These are phyloP conservation scores for Metschnikowia kofuensis DNA, from an alignment of 805 yeast genomes.

Conservation along the genomic window DNA sequence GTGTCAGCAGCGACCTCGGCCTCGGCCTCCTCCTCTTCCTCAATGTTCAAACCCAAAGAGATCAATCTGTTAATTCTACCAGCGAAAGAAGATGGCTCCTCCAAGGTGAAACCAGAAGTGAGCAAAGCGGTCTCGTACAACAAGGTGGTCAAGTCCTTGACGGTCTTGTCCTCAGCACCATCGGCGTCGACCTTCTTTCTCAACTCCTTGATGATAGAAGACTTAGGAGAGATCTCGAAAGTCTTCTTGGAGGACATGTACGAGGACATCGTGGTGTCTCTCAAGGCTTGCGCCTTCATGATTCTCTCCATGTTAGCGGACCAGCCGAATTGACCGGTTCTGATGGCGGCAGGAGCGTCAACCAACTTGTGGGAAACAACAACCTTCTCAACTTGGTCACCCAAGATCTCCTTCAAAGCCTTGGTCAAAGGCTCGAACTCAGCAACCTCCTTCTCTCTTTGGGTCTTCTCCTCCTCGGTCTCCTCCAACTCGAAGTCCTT, in stretches of 20 bases:
- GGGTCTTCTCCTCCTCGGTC: conserved; percentile 94
- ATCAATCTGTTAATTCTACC: conserved; percentile 97
- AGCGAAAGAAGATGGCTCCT: conserved; percentile 97
- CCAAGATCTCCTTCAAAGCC: conserved; percentile 94
- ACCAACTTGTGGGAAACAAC: conserved; percentile 95
- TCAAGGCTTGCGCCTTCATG: conserved; percentile 99
- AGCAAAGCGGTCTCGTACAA: conserved; percentile 96
- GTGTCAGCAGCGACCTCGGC: conserved; percentile 45
- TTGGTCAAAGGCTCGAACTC: conserved; percentile 92
- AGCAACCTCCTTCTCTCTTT: conserved; percentile 89
- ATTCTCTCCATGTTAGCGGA: conserved; percentile 99
- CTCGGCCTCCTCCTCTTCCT: conserved; percentile 65
- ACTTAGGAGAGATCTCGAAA: conserved; percentile 96
- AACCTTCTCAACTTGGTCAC: conserved; percentile 99
- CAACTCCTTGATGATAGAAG: conserved; percentile 92
- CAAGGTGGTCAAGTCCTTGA: conserved; percentile 93
- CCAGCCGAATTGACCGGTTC: conserved; percentile 99
- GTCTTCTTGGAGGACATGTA: conserved; percentile 99
- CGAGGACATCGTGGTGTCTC: conserved; percentile 97
- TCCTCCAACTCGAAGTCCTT: conserved; percentile 98
- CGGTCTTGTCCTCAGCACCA: conserved; percentile 98
- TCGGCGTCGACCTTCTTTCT: conserved; percentile 94
- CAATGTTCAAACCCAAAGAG: conserved; percentile 96
- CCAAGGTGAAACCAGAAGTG: conserved; percentile 98
- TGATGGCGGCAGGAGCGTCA: conserved; percentile 99